Base-by-base conservation (phyloP, 306 rosid genomes). In the Herpetospermum pedunculosum region DNA sequence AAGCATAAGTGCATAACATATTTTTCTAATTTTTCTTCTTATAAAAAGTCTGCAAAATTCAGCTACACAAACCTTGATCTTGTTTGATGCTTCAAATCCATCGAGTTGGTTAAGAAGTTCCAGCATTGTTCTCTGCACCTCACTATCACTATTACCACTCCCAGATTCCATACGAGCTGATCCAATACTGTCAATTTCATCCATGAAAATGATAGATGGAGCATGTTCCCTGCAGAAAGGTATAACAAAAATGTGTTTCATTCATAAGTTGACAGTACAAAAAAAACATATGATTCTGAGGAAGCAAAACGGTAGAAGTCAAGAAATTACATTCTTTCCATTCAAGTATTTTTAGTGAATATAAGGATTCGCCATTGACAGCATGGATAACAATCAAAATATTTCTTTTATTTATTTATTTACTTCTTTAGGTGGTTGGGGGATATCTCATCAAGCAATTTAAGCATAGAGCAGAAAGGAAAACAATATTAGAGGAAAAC, bases 121-220 rank as follows among this genome's bases (percentile, higher is more conserved):
- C 76, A 94, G 84, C 98, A 94, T 94, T 58, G 98, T 94, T 18
- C 98, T 88, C 73, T 94, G 98, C 57, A 94, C 98, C 83, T 94
- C 98, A 83, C 98, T 94, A 63, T 94, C 98, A 65, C 97, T 97
- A 77, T 94, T 94, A 54, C 98, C 97, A 83, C 96, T 91, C 60
- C 98, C 98, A 81, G 98, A 94, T 78, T 94, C 98, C 98, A 94
- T 94, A 41, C 98, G 92, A 68, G 98, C 96, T 73, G 98, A 94
- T 48, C 98, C 98, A 68, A 94, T 94, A 62, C 98, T 94, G 75
- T 94, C 98, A 18, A 94, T 94, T 85, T 94, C 98, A 67, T 94
- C 98, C 98, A 94, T 94, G 78, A 94, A 94, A 73, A 94, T 94
- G 72, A 94, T 94, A 21, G 98, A 94, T 55, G 98, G 98, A 21